These are phyloP conservation scores for Polygonum aviculare DNA, from an alignment of 148 eudicot species.

Conservation along the genomic window DNA sequence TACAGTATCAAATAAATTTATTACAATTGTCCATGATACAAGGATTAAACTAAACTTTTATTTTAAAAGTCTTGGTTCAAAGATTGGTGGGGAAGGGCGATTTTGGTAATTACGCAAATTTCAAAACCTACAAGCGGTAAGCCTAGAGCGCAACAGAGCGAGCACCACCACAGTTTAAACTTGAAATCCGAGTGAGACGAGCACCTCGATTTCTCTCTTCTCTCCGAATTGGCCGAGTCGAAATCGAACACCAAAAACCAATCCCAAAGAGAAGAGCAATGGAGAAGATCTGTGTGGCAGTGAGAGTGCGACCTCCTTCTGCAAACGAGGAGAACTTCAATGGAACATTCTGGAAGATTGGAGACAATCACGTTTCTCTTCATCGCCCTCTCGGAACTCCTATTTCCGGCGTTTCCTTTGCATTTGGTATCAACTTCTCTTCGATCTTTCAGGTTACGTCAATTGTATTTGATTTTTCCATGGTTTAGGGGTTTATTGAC, in stretches of 20 bases:
- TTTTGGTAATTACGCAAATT: background rate
- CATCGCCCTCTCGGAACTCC: constrained; percentile 68
- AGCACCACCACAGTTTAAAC: background rate
- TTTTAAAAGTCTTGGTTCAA: too few relatives aligned
- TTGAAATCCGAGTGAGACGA: background rate
- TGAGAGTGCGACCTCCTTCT: constrained; percentile 70
- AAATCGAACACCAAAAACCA: background rate
- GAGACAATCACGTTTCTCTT: constrained; percentile 69
- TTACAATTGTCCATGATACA: too few relatives aligned
- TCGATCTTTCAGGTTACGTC: background rate
- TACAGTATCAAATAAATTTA: too few relatives aligned
- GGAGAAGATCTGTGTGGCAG: constrained; percentile 99
- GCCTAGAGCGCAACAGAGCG: background rate
- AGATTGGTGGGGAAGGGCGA: background rate
- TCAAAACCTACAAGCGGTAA: constrained; percentile 2
- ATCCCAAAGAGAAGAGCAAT: constrained; percentile 22
- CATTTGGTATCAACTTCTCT: constrained; percentile 45
- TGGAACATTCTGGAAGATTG: constrained; percentile 62
- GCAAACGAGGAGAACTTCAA: constrained; percentile 16
- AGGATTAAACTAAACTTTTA: too few relatives aligned
- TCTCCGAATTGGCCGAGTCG: background rate
- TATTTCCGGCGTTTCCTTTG: constrained; percentile 50
- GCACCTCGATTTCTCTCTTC: background rate
- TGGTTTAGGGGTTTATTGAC: background rate
- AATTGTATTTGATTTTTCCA: background rate